Conservation (phyloP, 2,329 filamentous ascomycete species). For the Colletotrichum chrysophilum region DNA sequence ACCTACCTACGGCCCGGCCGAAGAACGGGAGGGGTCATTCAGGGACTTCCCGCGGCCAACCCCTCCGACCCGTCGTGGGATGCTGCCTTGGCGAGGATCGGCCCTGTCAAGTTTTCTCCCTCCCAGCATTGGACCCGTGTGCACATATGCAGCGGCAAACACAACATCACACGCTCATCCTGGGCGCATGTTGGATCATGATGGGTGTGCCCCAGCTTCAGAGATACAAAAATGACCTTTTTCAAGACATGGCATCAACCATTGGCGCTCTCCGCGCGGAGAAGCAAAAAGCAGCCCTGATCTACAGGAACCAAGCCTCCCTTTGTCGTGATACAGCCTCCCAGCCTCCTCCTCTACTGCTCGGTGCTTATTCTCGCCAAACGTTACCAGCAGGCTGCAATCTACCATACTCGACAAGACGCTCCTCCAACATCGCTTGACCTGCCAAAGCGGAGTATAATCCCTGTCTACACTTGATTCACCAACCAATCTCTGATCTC, state of each 20-base stretch:
- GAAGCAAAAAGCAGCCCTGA: background rate
- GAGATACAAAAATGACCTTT: background rate
- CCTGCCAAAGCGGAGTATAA: accelerated
- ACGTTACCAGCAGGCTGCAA: background rate
- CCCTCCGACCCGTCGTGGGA: slow-evolving; percentile 4
- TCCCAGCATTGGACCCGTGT: background rate
- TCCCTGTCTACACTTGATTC: too few species aligned
- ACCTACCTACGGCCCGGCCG: background rate
- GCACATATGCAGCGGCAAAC: background rate
- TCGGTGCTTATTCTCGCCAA: background rate
- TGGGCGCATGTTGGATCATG: background rate
- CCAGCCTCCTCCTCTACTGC: background rate
- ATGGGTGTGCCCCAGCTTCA: background rate
- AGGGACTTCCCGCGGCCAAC: slow-evolving; percentile 6
- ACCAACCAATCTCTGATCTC: too few species aligned
- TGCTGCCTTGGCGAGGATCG: slow-evolving; percentile 2
- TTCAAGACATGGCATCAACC: background rate
- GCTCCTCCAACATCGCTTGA: too few species aligned
- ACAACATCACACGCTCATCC: background rate
- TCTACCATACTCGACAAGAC: too few species aligned
- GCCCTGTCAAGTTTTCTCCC: background rate
- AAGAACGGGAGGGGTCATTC: slow-evolving; percentile 8
- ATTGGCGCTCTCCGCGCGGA: background rate
- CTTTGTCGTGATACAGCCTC: background rate
- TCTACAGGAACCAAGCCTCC: background rate